Base-by-base conservation (phyloP, 2,329 filamentous ascomycete genomes). In the Leptodontidium sp. region DNA sequence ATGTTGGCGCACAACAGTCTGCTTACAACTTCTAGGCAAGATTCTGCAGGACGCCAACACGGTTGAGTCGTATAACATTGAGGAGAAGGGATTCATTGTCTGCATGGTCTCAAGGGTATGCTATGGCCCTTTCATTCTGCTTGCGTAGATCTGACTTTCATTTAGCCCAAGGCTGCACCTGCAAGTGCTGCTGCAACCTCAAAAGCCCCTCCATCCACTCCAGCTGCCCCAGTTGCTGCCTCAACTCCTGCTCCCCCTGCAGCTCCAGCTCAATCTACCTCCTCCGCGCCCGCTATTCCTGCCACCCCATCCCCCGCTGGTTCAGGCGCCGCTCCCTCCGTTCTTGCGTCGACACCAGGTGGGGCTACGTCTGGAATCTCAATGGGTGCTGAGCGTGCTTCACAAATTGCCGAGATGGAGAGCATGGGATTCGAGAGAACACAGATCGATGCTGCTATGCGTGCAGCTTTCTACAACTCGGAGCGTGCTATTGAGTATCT, bases 81-180 rank as follows among this genome's bases (percentile, higher is more conserved):
- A 99, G 83, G 96, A 98, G 87, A 99, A 98, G 87, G 96, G 96
- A 47, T 99, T 98, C 81, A 94, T 99, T 77, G 96, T 99, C 70
- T 99, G 96, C 84, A 97, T 99, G 90, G 91, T 97, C 77, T 93
- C 93, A 80, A 98, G 98, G 92, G 94, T 97, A 84, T 72, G 81
- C 32, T 71, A 43, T 24, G 38, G 24, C 50, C 21, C 40, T 40
- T 17, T 50, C 32, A 9, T 64, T 14, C 38, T 26, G 14, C 21
- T 50, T 40, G 21, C n/a, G 3, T 66, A 26, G 59, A 64, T 71
- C 71, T 79, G 71, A 79, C 69, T 14, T 24, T 7, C 62, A 43
- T 64, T 68, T 78, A 95, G 89, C 91, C 93, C 74, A 98, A 97
- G 85, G 82, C 85, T 67, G 79, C 80, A 26, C 78, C 83, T 47